Base-by-base conservation (phyloP, 108 stramenopile species). In the Cyclotella cryptica region DNA sequence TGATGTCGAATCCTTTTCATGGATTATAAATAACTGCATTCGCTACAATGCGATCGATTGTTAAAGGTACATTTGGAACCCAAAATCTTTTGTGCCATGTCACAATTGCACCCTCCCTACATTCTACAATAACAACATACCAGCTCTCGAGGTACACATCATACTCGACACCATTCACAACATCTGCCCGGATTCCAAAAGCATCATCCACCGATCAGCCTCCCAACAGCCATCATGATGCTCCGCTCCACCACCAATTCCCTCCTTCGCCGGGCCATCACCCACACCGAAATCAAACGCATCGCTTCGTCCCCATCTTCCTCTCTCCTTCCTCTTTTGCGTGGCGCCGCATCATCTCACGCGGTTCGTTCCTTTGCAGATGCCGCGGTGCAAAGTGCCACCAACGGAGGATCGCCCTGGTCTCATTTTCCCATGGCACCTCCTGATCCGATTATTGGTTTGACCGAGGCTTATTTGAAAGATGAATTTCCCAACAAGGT, bases 381-480 rank as follows among this genome's bases (percentile, higher is more conserved):
- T 63, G 44, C 67, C 19, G 71, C 66, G 28, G 66, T 41, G 26
- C 28, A 51, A 40, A 47, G 10, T 46, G 49, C 17, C 0, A 53
- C 28, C 2, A 72, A 59, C 39, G 51, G 74, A 44, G 39, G 79
- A 10, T 92, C 91, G 70, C 92, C 88, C 21, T 96, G 92, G 92
- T 62, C 84, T 10, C 39, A 87, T 35, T 96, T 96, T 69, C 96
- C 95, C 13, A 92, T 98, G 96, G 99, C 96, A 13, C 97, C 99
- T 5, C 87, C 94, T 2, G 99, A 99, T 83, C 94, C 98, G 12
- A 99, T 99, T 63, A 92, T 99, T 45, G 99, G 99, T n/a, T 87
- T 99, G 51, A 98, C 86, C 26, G 98, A 98, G 74, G 79, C 80
- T 40, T 81, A 85, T 55, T 55, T 77, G 55, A 77, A 73, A 3